These are phyloP conservation scores for Pogostemon cablin DNA, from an alignment of 257 asterid species.

Conservation along the genomic window DNA sequence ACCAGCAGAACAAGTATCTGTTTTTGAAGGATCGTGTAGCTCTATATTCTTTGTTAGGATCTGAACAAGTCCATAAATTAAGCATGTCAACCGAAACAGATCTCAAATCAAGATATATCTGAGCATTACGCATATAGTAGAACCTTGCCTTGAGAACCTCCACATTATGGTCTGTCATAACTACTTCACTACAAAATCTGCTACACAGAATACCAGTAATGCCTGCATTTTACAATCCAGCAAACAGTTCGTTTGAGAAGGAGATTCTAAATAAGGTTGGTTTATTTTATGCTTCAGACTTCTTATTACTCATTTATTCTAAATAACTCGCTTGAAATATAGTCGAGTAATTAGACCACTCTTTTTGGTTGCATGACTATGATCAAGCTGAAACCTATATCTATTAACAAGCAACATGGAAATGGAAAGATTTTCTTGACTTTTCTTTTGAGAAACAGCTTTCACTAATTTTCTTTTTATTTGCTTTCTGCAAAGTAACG, in stretches of 20 bases:
- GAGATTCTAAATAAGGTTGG: background rate
- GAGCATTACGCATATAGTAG: constrained; percentile 33
- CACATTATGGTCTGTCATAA: constrained; percentile 86
- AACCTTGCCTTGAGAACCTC: constrained; percentile 95
- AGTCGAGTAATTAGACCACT: background rate
- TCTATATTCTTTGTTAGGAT: constrained; percentile 69
- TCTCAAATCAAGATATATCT: constrained; percentile 20
- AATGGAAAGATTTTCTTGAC: background rate
- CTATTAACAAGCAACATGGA: background rate
- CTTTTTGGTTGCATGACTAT: background rate
- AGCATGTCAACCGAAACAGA: constrained; percentile 28
- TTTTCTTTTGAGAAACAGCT: constrained; percentile 1
- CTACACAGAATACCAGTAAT: constrained; percentile 86
- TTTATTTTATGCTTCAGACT: background rate
- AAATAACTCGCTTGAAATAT: background rate
- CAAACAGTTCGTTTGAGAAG: constrained; percentile 22
- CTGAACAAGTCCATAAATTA: constrained; percentile 44
- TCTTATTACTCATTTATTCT: background rate
- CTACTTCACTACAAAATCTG: constrained; percentile 75
- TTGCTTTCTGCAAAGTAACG: background rate
- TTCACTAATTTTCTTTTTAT: background rate
- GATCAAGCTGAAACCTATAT: background rate
- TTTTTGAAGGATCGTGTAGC: constrained; percentile 52
- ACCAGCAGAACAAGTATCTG: constrained; percentile 49
- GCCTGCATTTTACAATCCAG: constrained; percentile 53